phyloP scores from a whole-genome alignment of 2,329 filamentous ascomycete species.

The Trichoderma asperellum region DNA sequence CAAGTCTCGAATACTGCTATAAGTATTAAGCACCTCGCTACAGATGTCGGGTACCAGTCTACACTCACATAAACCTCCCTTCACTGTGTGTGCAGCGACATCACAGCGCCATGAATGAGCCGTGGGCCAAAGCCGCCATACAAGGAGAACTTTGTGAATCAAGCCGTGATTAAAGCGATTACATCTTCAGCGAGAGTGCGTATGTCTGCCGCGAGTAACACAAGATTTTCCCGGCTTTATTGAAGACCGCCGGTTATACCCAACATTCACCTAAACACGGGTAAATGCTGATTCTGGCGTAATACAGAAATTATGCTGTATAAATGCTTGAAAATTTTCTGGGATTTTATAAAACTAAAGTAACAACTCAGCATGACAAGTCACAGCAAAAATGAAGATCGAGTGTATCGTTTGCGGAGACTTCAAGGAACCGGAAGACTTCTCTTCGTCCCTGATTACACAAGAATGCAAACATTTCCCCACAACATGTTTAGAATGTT shows the following conservation, averaged over 20 bases:
- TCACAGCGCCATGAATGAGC: not conserved
- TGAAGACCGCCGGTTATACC: not conserved
- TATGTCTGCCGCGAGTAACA: not conserved
- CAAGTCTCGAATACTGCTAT: not conserved
- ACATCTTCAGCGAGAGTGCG: not conserved
- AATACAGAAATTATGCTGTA: not conserved
- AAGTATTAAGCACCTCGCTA: not conserved
- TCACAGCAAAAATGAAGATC: not conserved
- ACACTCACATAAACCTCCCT: not conserved
- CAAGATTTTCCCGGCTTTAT: not conserved
- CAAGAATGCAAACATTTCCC: conserved; percentile 4
- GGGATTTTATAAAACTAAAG: not conserved
- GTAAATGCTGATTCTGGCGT: not conserved
- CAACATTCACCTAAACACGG: not conserved
- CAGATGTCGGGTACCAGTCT: not conserved
- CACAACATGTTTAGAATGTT: not conserved
- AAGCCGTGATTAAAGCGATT: not conserved
- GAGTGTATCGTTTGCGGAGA: conserved; percentile 10
- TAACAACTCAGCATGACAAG: not conserved
- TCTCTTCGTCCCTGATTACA: not conserved
- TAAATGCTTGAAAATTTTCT: not conserved
- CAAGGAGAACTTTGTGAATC: not conserved
- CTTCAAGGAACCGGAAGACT: not conserved
- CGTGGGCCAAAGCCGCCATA: not conserved
- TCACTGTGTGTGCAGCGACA: not conserved